Evolutionary conservation across 371 early-diverging fungal genomes (phyloP), one percentile per base, ranked within the genome.

Genomic region (Mortierella sp.): DNA sequence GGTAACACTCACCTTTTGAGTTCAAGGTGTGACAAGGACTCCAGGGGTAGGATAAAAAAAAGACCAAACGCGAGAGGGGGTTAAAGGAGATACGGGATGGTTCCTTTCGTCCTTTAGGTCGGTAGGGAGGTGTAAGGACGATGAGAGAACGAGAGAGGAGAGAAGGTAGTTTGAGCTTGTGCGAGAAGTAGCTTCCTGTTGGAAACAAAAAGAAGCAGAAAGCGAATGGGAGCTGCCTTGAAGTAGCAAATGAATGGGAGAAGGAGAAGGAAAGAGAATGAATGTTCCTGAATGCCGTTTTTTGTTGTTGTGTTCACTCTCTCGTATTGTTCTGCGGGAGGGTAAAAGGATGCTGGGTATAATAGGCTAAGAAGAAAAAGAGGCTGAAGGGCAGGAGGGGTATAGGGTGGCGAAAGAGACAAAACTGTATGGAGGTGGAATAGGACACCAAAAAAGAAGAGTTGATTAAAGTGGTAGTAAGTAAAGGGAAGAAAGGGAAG

Each of bases 1-100:
- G 73, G 54, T 21, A 38, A 13, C 24, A 52, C 73, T 31, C 34
- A 52, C 73, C 34, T 50, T 52, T 52, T 68, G 42, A 42, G 68
- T 68, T 68, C 45, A 75, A 75, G 52, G 75, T 57, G 75, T 70
- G 75, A 75, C 71, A 48, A 50, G 42, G 70, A 80, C 19, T 38
- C 50, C 38, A 34, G 47, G 72, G 42, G 72, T 24, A 5, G n/a
- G 6, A 19, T 6, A 16, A 34, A 31, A 60, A 60, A 60, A 11
- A 47, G 47, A 28, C 44, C 57, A 42, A 68, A 68, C 68, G 38
- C 65, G 21, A 65, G 65, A 65, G 38, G 68, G 42, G 24, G 42
- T 42, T 1, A 42, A 42, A 38, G 65, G 38, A 38, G 34, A 2
- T 24, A 2, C 9, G 21, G 34, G 9, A 11, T 38, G 24, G 24